These are phyloP conservation scores for Candida quercuum DNA, from an alignment of 805 yeast genomes.

Conservation along the genomic window DNA sequence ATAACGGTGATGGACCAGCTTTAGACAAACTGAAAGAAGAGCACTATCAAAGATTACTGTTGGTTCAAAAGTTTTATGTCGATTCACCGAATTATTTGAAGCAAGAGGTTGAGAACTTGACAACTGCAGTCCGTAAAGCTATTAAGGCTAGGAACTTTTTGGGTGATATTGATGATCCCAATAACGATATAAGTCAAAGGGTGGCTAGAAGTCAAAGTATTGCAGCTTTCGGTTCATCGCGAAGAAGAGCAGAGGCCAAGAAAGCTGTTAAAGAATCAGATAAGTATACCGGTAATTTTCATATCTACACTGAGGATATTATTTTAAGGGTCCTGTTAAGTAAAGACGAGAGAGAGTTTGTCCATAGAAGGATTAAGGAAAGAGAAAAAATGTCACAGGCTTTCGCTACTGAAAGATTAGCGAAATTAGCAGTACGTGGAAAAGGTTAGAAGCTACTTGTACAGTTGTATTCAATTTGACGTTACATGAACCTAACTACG, in stretches of 20 bases:
- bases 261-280: slow-evolving; percentile 34
- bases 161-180: slow-evolving; percentile 26
- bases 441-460: neutral
- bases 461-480: neutral
- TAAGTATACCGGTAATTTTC: slow-evolving; percentile 34
- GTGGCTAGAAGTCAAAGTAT: slow-evolving; percentile 63
- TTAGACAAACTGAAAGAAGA: slow-evolving; percentile 55
- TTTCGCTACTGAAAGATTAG: slow-evolving; percentile 27
- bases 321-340: slow-evolving; percentile 67
- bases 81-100: slow-evolving; percentile 40
- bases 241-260: slow-evolving; percentile 43
- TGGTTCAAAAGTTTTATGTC: slow-evolving; percentile 64
- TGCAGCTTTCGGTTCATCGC: slow-evolving; percentile 64
- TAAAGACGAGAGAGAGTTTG: slow-evolving; percentile 55
- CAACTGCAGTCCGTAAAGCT: slow-evolving; percentile 47
- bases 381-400: slow-evolving; percentile 41
- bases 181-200: slow-evolving; percentile 33
- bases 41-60: slow-evolving; percentile 56
- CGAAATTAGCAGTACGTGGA: slow-evolving; percentile 19
- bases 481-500: too few relatives aligned
- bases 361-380: slow-evolving; percentile 52
- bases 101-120: slow-evolving; percentile 53
- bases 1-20: slow-evolving; percentile 78
- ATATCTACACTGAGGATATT: slow-evolving; percentile 53
- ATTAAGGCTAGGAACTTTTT: slow-evolving; percentile 41